These are phyloP conservation scores for Wickerhamomyces rabaulensis DNA, from an alignment of 805 yeast species.

Conservation along the genomic window DNA sequence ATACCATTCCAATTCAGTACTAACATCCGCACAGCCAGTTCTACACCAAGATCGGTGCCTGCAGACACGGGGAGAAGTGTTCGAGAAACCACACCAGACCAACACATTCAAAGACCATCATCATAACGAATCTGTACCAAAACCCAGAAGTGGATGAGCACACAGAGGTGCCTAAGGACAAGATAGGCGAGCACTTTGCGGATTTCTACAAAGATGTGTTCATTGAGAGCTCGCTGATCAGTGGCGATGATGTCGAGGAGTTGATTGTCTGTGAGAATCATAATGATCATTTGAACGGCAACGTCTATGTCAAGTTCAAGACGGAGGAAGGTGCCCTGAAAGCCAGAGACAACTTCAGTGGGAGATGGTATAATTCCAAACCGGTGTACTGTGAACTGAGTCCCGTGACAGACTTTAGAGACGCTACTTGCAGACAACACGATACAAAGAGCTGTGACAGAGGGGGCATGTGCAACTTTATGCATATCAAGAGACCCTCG, in stretches of 20 bases:
- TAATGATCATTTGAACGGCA: constrained; percentile 79
- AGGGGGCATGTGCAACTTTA: constrained; percentile 81
- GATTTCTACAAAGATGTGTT: constrained; percentile 69
- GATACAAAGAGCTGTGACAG: constrained; percentile 63
- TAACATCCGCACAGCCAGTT: constrained; percentile 42
- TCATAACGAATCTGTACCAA: constrained; percentile 59
- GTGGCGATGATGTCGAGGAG: constrained; percentile 44
- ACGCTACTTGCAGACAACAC: constrained; percentile 72
- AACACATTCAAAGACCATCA: constrained; percentile 53
- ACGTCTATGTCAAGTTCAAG: constrained; percentile 67
- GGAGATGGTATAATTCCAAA: constrained; percentile 73
- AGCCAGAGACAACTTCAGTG: constrained; percentile 60
- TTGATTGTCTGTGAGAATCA: constrained; percentile 78
- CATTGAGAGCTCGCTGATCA: constrained; percentile 44
- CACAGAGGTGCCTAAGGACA: constrained; percentile 25
- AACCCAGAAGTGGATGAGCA: constrained; percentile 43
- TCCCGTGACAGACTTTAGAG: constrained; percentile 66
- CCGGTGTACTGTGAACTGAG: constrained; percentile 79
- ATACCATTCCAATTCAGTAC: too few species aligned
- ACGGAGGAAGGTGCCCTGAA: constrained; percentile 50
- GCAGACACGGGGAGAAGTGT: constrained; percentile 89
- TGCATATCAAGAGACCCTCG: constrained; percentile 66
- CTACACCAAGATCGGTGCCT: constrained; percentile 82
- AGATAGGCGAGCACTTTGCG: constrained; percentile 46
- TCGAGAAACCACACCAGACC: constrained; percentile 71